Evolutionary conservation across 1,284 basidiomycete genomes (phyloP).

Genomic region (Termitomyces sp.): DNA sequence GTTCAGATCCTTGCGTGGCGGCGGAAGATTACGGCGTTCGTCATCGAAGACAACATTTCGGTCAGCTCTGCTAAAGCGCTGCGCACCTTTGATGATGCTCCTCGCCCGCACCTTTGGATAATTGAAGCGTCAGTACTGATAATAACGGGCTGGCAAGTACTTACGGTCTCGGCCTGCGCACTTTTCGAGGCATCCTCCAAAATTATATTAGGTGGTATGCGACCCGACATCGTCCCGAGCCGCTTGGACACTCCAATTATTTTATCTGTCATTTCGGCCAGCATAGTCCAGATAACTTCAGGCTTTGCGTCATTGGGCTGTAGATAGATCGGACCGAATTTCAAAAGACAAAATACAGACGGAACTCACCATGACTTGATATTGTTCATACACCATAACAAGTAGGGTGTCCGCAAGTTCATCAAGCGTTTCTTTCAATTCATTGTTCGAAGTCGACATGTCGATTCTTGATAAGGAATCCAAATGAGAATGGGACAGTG

Average conservation of each 20-base stretch:
- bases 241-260: neutral
- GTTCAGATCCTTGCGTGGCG: neutral
- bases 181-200: neutral
- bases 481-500: neutral
- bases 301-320: constrained; percentile 3
- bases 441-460: neutral
- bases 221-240: neutral
- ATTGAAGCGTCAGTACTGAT: neutral
- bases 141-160: neutral
- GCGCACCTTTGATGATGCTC: constrained; percentile 1
- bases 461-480: neutral
- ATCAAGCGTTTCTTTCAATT: neutral
- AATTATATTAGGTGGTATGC: neutral
- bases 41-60: constrained; percentile 6
- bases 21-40: neutral
- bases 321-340: neutral
- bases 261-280: neutral
- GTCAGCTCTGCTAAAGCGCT: neutral
- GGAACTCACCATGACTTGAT: neutral
- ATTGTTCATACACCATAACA: neutral
- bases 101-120: neutral
- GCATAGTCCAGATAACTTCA: constrained; percentile 1
- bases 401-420: neutral
- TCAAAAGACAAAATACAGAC: neutral
- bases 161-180: neutral